A percentile compares a stretch with the other conserved stretches of the same genome.
phyloP scores from a whole-genome alignment of 1,139 yeast genomes.

The Pichia inconspicua region DNA sequence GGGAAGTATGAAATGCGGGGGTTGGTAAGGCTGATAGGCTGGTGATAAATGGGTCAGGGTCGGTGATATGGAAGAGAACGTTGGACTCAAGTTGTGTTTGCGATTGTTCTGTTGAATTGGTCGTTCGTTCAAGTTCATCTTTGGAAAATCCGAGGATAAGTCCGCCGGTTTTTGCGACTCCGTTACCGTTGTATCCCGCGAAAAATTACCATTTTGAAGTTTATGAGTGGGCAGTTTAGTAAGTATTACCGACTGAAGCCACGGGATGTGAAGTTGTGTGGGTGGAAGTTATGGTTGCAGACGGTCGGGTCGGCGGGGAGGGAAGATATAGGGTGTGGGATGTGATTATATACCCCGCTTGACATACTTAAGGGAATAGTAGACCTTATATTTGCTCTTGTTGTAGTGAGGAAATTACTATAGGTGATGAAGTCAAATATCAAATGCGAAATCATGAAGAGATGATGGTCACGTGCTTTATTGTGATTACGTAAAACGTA shows the following conservation, averaged over 20 bases:
- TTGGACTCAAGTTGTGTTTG: too few relatives aligned
- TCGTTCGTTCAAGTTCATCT: too few relatives aligned
- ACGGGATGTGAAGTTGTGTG: background rate
- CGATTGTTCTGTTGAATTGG: too few relatives aligned
- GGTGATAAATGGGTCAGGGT: background rate
- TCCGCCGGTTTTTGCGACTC: too few relatives aligned
- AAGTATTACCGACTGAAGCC: background rate
- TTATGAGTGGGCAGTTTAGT: background rate
- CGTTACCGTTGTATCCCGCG: background rate
- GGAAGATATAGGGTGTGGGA: background rate
- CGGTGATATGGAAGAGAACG: too few relatives aligned
- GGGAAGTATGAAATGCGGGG: background rate
- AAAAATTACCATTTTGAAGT: background rate
- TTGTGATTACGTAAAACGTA: too few relatives aligned
- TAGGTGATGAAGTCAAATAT: too few relatives aligned
- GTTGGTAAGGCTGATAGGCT: background rate
- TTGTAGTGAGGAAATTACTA: too few relatives aligned
- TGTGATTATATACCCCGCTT: background rate
- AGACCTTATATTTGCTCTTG: too few relatives aligned
- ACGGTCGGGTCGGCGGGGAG: background rate
- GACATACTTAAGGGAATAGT: too few relatives aligned
- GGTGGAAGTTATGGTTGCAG: background rate
- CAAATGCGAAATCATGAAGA: background rate
- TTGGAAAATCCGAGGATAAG: too few relatives aligned
- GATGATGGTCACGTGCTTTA: background rate